Evolutionary conservation across 2,329 filamentous ascomycete species (phyloP).

Genomic region (Calycina herbarum): DNA sequence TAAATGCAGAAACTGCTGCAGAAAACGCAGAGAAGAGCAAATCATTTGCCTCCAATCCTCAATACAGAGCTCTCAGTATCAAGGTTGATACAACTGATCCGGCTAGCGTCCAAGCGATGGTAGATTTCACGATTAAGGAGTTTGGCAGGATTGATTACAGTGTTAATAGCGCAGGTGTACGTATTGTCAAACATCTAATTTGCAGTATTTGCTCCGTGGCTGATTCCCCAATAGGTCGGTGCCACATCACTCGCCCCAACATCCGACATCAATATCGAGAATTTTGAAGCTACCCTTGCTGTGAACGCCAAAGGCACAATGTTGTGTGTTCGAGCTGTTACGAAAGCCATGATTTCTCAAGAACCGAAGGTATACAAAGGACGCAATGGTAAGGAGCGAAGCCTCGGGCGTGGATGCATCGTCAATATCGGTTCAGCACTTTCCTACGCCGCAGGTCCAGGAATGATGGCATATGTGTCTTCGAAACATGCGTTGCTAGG

Average conservation of each 20-base stretch:
- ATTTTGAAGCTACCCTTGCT: conserved; percentile 34
- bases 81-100: conserved; percentile 8
- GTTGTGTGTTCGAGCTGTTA: conserved; percentile 37
- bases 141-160: conserved; percentile 54
- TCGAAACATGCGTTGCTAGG: conserved; percentile 36
- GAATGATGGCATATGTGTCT: conserved; percentile 26
- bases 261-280: conserved; percentile 28
- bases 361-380: conserved; percentile 15
- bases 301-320: conserved; percentile 39
- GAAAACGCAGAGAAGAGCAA: too few relatives aligned
- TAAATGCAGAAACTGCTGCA: too few relatives aligned
- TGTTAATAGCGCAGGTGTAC: conserved; percentile 49
- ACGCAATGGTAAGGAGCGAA: conserved; percentile 12
- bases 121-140: conserved; percentile 41
- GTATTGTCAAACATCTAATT: neutral
- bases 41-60: too few relatives aligned
- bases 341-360: conserved; percentile 24
- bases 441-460: neutral
- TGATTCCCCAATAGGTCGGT: neutral
- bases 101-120: conserved; percentile 30
- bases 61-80: too few relatives aligned
- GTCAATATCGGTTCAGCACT: conserved; percentile 50
- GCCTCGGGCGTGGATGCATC: conserved; percentile 48
- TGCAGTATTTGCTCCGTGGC: neutral
- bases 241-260: conserved; percentile 15